phyloP scores from a whole-genome alignment of 75 land plant species.

The Sequoiadendron giganteum region DNA sequence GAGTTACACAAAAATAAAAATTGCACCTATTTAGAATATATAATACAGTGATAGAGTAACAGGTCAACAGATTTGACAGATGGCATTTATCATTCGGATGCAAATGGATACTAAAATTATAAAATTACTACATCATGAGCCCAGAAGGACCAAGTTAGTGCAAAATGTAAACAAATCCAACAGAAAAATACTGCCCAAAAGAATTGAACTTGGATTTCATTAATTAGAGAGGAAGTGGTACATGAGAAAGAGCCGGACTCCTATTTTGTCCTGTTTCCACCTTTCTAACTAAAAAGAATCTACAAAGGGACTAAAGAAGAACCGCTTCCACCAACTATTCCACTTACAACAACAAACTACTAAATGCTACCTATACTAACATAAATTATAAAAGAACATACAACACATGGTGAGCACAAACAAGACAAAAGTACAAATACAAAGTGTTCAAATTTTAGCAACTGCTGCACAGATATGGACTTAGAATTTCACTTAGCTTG shows the following conservation, averaged over 20 bases:
- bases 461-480: neutral
- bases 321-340: neutral
- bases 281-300: neutral
- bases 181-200: neutral
- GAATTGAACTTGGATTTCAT: neutral
- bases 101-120: neutral
- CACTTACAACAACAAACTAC: neutral
- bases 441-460: neutral
- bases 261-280: neutral
- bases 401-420: neutral
- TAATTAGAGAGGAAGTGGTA: neutral
- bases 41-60: constrained; percentile 1
- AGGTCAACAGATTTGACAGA: neutral
- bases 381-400: neutral
- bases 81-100: neutral
- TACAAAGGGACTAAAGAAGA: neutral
- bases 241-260: neutral
- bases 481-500: neutral
- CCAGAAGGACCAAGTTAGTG: constrained; percentile 1
- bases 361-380: neutral
- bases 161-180: neutral
- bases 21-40: neutral
- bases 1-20: neutral
- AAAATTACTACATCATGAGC: constrained; percentile 4
- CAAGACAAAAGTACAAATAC: neutral